phyloP scores from a whole-genome alignment of 2,329 filamentous ascomycete species.

The Colletotrichum incanum region DNA sequence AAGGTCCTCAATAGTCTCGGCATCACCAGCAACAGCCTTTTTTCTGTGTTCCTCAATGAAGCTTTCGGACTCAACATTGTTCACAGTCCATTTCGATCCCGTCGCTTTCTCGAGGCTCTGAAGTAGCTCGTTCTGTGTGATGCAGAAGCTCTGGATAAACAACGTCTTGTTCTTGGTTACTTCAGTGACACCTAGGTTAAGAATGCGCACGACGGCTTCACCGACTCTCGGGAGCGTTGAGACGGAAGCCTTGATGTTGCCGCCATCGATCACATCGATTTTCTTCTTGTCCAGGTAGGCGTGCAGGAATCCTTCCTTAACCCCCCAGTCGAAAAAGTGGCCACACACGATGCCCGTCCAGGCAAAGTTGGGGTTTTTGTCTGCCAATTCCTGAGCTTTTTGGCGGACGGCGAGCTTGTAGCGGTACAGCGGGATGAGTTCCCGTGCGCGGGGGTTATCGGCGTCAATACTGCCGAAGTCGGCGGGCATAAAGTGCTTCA shows the following conservation, averaged over 20 bases:
- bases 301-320: slow-evolving; percentile 55
- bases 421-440: slow-evolving; percentile 56
- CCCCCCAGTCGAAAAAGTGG: slow-evolving; percentile 61
- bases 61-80: slow-evolving; percentile 54
- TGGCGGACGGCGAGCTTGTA: slow-evolving; percentile 53
- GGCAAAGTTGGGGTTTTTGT: slow-evolving; percentile 47
- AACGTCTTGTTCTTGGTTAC: slow-evolving; percentile 53
- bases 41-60: slow-evolving; percentile 58
- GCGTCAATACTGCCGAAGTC: slow-evolving; percentile 60
- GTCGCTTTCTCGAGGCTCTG: slow-evolving; percentile 53
- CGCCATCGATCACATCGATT: slow-evolving; percentile 55
- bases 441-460: slow-evolving; percentile 50
- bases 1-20: slow-evolving; percentile 60
- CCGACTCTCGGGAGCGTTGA: slow-evolving; percentile 54
- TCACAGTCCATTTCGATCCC: slow-evolving; percentile 50
- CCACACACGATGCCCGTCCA: slow-evolving; percentile 58
- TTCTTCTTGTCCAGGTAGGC: slow-evolving; percentile 49
- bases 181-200: slow-evolving; percentile 47
- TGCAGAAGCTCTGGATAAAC: slow-evolving; percentile 60
- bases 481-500: slow-evolving; percentile 57
- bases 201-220: slow-evolving; percentile 53
- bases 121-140: slow-evolving; percentile 55
- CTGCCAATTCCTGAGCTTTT: slow-evolving; percentile 49
- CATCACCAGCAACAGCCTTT: slow-evolving; percentile 56
- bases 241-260: slow-evolving; percentile 51